Conservation (phyloP, 169 alveolate genomes). For the Plasmodium gonderi region DNA sequence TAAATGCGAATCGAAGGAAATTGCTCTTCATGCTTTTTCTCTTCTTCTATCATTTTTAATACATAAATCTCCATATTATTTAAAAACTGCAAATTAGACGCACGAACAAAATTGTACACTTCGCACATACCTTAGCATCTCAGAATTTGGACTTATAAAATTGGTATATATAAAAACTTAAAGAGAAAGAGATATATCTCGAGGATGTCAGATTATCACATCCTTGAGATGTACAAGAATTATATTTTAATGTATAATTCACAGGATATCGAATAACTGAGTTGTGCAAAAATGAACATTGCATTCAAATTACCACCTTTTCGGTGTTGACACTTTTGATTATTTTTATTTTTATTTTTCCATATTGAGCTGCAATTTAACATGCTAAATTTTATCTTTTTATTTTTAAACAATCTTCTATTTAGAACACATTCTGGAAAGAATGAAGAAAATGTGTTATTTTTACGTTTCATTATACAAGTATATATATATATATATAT, state of each 20-base stretch:
- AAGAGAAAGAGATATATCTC: neutral
- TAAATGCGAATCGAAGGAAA: conserved; percentile 76
- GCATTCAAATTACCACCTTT: neutral
- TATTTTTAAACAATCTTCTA: neutral
- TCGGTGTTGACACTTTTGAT: neutral
- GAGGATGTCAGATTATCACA: neutral
- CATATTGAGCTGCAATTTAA: neutral
- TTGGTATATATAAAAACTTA: neutral
- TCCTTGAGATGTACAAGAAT: neutral
- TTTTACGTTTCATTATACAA: too few relatives aligned
- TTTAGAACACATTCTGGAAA: too few relatives aligned
- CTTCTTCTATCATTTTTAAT: conserved; percentile 60
- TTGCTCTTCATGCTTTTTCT: conserved; percentile 72
- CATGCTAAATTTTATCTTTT: neutral
- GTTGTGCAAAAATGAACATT: neutral
- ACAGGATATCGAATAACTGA: neutral
- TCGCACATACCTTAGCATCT: neutral
- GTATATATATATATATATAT: too few relatives aligned
- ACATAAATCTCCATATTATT: conserved; percentile 73
- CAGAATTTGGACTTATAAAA: neutral
- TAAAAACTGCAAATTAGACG: conserved; percentile 45
- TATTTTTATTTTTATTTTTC: neutral
- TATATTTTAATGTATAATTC: neutral
- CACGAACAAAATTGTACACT: neutral
- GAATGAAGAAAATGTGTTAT: too few relatives aligned